These are phyloP conservation scores for Bipolaris cookei DNA, from an alignment of 2,329 filamentous ascomycete genomes.

Conservation along the genomic window DNA sequence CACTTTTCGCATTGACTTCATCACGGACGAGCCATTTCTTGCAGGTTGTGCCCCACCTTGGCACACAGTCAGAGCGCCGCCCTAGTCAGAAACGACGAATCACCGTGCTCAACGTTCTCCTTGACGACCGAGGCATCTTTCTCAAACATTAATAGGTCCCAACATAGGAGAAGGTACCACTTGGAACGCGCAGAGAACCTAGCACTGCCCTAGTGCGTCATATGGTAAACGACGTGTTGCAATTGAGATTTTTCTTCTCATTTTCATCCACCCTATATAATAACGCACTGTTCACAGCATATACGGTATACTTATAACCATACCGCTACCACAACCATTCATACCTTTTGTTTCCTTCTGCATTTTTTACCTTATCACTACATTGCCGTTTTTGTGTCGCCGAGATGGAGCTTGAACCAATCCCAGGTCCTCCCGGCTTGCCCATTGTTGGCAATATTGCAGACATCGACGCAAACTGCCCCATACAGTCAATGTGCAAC, in stretches of 20 bases:
- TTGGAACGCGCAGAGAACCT: conserved; percentile 16
- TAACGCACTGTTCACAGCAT: neutral
- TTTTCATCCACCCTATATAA: conserved; percentile 11
- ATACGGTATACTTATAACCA: neutral
- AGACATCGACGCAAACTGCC: conserved; percentile 67
- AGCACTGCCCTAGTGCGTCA: conserved; percentile 20
- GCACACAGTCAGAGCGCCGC: neutral
- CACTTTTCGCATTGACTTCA: no score
- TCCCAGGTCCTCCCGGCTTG: conserved; percentile 68
- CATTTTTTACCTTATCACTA: neutral
- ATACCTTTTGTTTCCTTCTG: neutral
- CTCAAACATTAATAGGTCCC: conserved; percentile 14
- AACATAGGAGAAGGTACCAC: conserved; percentile 8
- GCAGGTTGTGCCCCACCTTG: neutral
- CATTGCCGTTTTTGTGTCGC: neutral
- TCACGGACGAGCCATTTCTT: neutral
- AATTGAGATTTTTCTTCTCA: neutral
- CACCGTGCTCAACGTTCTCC: conserved; percentile 11
- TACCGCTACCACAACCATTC: neutral
- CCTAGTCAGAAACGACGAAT: conserved; percentile 20
- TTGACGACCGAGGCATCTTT: conserved; percentile 32
- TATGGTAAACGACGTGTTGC: conserved; percentile 15
- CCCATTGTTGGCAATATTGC: conserved; percentile 70
- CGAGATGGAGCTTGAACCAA: conserved; percentile 48
- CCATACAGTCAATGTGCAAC: conserved; percentile 61